Percentiles rank a stretch among this genome's conserved stretches.
These are phyloP conservation scores for Galerina sulciceps DNA, from an alignment of 768 basidiomycete genomes.

Conservation along the genomic window DNA sequence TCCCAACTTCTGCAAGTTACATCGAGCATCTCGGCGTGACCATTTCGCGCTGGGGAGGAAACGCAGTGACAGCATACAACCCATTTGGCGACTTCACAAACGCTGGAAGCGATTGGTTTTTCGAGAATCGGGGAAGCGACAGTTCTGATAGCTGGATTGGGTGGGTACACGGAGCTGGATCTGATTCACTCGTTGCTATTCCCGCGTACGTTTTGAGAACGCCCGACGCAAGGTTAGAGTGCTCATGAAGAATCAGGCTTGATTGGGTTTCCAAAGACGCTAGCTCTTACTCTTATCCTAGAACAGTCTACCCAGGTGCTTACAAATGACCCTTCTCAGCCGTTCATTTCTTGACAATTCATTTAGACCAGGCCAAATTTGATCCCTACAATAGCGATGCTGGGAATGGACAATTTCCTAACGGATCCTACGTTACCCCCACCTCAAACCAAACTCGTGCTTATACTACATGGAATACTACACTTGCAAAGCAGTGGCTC, in stretches of 20 bases:
- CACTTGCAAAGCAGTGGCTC: conserved; percentile 48
- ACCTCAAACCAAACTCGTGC: conserved; percentile 38
- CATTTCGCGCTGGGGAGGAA: conserved; percentile 58
- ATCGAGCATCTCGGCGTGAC: conserved; percentile 53
- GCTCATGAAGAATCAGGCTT: conserved; percentile 33
- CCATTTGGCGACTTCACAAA: conserved; percentile 54
- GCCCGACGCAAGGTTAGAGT: not conserved
- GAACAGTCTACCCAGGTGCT: conserved; percentile 45
- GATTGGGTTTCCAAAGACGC: conserved; percentile 62
- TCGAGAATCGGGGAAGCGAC: conserved; percentile 52
- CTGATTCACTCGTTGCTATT: conserved; percentile 46
- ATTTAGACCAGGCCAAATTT: conserved; percentile 43
- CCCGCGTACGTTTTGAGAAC: conserved; percentile 45
- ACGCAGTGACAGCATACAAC: conserved; percentile 60
- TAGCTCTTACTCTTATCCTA: conserved; percentile 56
- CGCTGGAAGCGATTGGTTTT: conserved; percentile 60
- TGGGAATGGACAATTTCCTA: conserved; percentile 51
- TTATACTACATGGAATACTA: conserved; percentile 54
- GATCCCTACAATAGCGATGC: conserved; percentile 55
- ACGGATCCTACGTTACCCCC: conserved; percentile 49
- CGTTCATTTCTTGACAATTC: not conserved
- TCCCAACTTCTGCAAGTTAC: conserved; percentile 49
- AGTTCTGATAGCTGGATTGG: conserved; percentile 53
- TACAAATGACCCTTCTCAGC: not conserved
- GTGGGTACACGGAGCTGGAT: conserved; percentile 52